Evolutionary conservation across 495 filamentous ascomycete species (phyloP).

Genomic region (Oleoguttula mirabilis): DNA sequence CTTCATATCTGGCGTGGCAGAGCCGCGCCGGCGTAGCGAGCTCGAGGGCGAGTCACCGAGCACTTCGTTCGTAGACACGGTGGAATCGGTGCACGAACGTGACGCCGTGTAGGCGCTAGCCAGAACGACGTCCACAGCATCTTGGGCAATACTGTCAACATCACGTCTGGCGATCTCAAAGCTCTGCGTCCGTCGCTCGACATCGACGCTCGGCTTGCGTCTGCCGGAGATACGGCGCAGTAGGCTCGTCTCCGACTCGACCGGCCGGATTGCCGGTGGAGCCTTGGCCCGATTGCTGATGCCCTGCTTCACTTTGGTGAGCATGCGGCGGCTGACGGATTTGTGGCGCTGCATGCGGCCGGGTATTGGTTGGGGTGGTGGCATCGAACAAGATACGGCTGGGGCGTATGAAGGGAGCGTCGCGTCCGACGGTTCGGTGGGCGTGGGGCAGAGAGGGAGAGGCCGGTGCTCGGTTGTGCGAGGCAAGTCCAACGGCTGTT

Average conservation of each 20-base stretch:
- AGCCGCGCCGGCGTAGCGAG: background rate
- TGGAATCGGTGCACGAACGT: slow-evolving; percentile 1
- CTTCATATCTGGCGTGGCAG: background rate
- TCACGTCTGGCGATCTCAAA: slow-evolving; percentile 14
- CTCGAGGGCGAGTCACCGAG: background rate
- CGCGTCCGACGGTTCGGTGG: background rate
- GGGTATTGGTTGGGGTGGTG: too few species aligned
- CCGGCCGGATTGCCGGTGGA: slow-evolving; percentile 7
- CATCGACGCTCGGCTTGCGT: slow-evolving; percentile 13
- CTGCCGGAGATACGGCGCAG: slow-evolving; percentile 14
- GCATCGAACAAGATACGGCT: background rate
- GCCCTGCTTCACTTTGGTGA: slow-evolving; percentile 22
- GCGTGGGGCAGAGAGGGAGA: too few species aligned
- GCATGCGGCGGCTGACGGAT: slow-evolving; percentile 21
- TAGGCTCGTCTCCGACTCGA: slow-evolving; percentile 16
- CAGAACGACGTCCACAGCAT: background rate
- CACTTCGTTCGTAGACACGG: slow-evolving; percentile 4
- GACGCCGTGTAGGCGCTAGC: background rate
- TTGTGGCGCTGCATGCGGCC: slow-evolving; percentile 14
- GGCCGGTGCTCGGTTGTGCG: background rate
- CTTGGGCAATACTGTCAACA: slow-evolving; percentile 1
- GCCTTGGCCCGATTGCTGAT: slow-evolving; percentile 14
- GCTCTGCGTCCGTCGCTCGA: slow-evolving; percentile 8
- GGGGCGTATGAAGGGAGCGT: slow-evolving; percentile 4
- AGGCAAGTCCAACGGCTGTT: background rate